These are phyloP conservation scores for Osmanthus fragrans DNA, from an alignment of 257 asterid genomes.

Conservation along the genomic window DNA sequence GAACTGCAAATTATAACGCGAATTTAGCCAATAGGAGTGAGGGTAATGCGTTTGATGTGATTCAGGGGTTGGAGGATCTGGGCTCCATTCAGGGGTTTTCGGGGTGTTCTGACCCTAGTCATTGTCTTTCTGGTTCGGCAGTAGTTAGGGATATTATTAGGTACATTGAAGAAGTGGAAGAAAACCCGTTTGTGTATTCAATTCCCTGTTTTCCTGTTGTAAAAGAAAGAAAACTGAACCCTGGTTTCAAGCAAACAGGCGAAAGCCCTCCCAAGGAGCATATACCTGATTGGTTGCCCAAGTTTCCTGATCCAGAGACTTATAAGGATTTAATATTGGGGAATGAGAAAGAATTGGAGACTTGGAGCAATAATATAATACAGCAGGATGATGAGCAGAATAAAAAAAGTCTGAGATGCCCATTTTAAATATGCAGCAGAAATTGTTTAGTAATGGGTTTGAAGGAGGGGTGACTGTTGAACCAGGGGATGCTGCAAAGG, in stretches of 20 bases:
- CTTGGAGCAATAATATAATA: conserved; percentile 22
- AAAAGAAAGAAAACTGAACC: conserved; percentile 40
- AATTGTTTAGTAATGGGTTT: conserved; percentile 42
- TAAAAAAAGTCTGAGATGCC: conserved; percentile 41
- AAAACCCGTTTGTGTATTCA: conserved; percentile 63
- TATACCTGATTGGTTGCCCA: conserved; percentile 75
- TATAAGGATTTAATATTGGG: conserved; percentile 27
- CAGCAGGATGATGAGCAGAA: conserved; percentile 40
- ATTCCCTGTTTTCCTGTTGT: conserved; percentile 66
- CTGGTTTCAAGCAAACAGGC: conserved; percentile 47
- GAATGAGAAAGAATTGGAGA: conserved; percentile 34
- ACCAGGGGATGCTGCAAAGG: conserved; percentile 44
- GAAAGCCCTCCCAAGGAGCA: conserved; percentile 51
- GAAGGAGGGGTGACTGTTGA: conserved; percentile 40
- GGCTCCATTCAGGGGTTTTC: conserved; percentile 40
- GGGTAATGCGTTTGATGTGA: conserved; percentile 66
- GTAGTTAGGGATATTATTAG: conserved; percentile 49
- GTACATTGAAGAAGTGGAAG: conserved; percentile 51
- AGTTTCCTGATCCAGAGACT: conserved; percentile 52
- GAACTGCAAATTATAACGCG: conserved; percentile 45
- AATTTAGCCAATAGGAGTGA: conserved; percentile 62
- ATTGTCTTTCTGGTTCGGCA: conserved; percentile 57
- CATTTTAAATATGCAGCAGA: conserved; percentile 39
- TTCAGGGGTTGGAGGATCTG: conserved; percentile 68
- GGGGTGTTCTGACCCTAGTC: conserved; percentile 48